phyloP scores from a whole-genome alignment of 2,329 filamentous ascomycete species.

The Ampelomyces quisqualis region DNA sequence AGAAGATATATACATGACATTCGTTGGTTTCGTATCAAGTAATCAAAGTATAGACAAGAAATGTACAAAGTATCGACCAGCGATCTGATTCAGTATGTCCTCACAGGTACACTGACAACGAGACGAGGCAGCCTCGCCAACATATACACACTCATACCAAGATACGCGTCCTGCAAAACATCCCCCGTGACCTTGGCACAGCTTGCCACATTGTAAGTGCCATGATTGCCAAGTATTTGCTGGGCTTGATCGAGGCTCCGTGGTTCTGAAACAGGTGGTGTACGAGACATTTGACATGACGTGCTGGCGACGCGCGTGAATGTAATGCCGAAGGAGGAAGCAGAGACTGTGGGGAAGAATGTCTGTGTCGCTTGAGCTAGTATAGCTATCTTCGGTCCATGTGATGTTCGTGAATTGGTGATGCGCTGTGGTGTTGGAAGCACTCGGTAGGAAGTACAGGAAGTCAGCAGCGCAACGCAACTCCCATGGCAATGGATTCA shows the following conservation, averaged over 20 bases:
- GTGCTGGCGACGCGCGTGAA: conserved; percentile 23
- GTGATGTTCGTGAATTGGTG: too few species aligned
- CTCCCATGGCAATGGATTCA: too few species aligned
- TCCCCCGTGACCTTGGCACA: conserved; percentile 17
- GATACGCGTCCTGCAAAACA: conserved; percentile 26
- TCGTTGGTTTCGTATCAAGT: too few species aligned
- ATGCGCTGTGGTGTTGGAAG: too few species aligned
- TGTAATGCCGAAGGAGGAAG: conserved; percentile 18
- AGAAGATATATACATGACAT: conserved; percentile 29
- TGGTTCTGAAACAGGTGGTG: conserved; percentile 35
- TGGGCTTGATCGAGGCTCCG: conserved; percentile 12
- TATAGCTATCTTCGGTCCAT: too few species aligned
- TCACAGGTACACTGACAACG: background rate
- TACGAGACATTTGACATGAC: conserved; percentile 21
- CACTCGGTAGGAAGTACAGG: too few species aligned
- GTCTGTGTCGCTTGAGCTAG: too few species aligned
- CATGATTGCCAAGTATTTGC: conserved; percentile 17
- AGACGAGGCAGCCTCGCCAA: conserved; percentile 9
- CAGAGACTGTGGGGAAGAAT: conserved; percentile 1
- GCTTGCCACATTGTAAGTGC: conserved; percentile 21
- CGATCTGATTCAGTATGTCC: conserved; percentile 1
- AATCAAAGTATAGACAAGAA: too few species aligned
- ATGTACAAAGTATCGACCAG: conserved; percentile 7
- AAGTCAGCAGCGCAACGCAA: too few species aligned
- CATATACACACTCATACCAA: conserved; percentile 18